Conservation (phyloP, 108 stramenopile genomes). For the Parmales sp. region DNA sequence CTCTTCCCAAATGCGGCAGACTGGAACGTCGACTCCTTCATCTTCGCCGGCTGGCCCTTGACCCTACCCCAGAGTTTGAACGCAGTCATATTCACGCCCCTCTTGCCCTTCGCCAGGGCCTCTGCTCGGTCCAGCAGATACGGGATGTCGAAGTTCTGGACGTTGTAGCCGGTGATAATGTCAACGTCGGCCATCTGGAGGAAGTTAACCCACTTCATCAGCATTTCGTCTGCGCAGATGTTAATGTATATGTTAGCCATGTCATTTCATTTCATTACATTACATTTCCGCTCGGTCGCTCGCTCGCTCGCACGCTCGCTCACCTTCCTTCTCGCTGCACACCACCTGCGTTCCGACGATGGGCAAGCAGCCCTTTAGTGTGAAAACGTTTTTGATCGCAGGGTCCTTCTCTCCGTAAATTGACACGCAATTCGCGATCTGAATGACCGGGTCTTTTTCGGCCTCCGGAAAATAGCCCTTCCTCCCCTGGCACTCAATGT, state of each 20-base stretch:
- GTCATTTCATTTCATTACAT: too few species aligned
- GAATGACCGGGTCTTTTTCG: slow-evolving; percentile 97
- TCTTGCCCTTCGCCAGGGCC: slow-evolving; percentile 45
- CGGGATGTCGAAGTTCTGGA: slow-evolving; percentile 97
- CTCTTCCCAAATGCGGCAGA: slow-evolving; percentile 88
- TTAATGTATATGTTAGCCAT: too few species aligned
- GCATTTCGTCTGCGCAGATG: slow-evolving; percentile 61
- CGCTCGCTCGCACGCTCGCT: slow-evolving; percentile 18
- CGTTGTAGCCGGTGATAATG: slow-evolving; percentile 93
- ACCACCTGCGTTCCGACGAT: slow-evolving; percentile 97
- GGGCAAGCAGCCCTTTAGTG: slow-evolving; percentile 87
- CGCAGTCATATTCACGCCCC: slow-evolving; percentile 17
- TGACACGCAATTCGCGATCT: slow-evolving; percentile 89
- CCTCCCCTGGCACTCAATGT: slow-evolving; percentile 97
- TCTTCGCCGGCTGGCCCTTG: slow-evolving; percentile 63
- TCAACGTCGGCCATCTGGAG: slow-evolving; percentile 87
- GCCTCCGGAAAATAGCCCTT: slow-evolving; percentile 96
- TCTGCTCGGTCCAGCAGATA: slow-evolving; percentile 93
- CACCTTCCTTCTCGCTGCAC: slow-evolving; percentile 72
- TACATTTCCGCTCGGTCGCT: too few species aligned
- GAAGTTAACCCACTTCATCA: slow-evolving; percentile 84
- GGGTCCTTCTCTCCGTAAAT: slow-evolving; percentile 77
- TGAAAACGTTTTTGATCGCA: slow-evolving; percentile 88
- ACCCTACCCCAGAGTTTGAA: slow-evolving; percentile 86
- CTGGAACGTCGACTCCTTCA: slow-evolving; percentile 92